A percentile compares a stretch with the other conserved stretches of the same genome.
Evolutionary conservation across 768 basidiomycete genomes (phyloP).

Genomic region (Tephrocybe rancida): DNA sequence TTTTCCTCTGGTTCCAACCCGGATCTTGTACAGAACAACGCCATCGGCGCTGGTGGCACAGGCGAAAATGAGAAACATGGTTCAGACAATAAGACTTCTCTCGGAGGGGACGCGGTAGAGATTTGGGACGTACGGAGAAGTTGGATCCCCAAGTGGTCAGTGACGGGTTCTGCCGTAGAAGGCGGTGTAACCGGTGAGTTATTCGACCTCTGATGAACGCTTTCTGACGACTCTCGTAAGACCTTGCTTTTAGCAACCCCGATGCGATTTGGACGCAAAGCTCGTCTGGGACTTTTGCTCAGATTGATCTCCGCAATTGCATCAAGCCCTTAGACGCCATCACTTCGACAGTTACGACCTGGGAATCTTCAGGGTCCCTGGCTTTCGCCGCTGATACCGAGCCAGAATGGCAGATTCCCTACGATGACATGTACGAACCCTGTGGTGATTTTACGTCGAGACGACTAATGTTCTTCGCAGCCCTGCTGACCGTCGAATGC

Average conservation of each 20-base stretch:
- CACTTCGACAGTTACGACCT: constrained; percentile 62
- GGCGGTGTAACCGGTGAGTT: constrained; percentile 71
- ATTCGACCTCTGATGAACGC: background rate
- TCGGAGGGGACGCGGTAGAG: constrained; percentile 64
- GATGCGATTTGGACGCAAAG: constrained; percentile 77
- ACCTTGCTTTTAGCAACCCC: constrained; percentile 68
- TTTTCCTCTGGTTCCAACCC: constrained; percentile 32
- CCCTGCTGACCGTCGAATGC: constrained; percentile 34
- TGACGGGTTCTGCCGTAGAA: constrained; percentile 64
- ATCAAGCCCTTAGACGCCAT: constrained; percentile 69
- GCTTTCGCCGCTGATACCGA: constrained; percentile 66
- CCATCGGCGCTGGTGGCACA: constrained; percentile 14
- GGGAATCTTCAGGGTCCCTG: constrained; percentile 67
- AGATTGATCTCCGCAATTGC: constrained; percentile 71
- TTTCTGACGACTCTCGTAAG: constrained; percentile 35
- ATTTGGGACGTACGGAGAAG: constrained; percentile 86
- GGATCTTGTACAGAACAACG: constrained; percentile 23
- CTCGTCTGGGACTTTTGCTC: constrained; percentile 75
- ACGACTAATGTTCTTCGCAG: constrained; percentile 26
- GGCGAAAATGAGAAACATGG: constrained; percentile 10
- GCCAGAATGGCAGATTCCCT: constrained; percentile 65
- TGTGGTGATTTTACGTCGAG: background rate
- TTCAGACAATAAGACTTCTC: constrained; percentile 12
- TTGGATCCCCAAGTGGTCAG: constrained; percentile 83
- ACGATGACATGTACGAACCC: constrained; percentile 70